A percentile compares a stretch with the other conserved stretches of the same genome.
These are phyloP conservation scores for Paramecium biaurelia DNA, from an alignment of 73 alveolate species.

Conservation along the genomic window DNA sequence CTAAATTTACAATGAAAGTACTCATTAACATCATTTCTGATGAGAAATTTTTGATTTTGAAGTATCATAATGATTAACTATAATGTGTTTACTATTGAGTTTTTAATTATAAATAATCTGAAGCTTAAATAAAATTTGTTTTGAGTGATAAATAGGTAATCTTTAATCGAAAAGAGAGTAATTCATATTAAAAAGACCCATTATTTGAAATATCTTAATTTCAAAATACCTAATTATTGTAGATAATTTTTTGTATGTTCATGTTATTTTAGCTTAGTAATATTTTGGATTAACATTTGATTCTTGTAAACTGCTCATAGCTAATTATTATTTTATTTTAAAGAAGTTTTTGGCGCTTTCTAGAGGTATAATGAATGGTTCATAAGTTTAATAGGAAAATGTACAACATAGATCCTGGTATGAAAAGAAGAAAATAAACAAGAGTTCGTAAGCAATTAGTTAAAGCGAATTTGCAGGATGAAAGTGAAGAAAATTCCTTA, in stretches of 20 bases:
- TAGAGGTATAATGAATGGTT: neutral
- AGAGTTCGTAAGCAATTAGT: neutral
- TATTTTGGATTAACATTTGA: neutral
- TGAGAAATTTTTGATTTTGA: neutral
- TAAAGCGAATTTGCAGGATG: neutral
- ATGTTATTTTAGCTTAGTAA: neutral
- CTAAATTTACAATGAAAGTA: neutral
- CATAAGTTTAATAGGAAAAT: neutral
- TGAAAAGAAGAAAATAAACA: constrained; percentile 29
- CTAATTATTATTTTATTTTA: constrained; percentile 21
- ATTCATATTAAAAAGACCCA: neutral
- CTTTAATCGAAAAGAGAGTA: neutral
- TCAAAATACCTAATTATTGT: neutral
- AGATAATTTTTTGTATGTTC: neutral
- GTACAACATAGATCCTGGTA: constrained; percentile 13
- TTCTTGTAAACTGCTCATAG: neutral
- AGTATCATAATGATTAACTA: neutral
- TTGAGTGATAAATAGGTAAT: neutral
- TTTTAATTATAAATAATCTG: neutral
- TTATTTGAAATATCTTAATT: neutral
- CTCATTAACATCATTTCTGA: neutral
- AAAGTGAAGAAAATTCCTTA: constrained; percentile 9
- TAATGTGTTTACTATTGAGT: neutral
- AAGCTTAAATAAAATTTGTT: neutral
- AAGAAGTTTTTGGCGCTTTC: constrained; percentile 50